Evolutionary conservation across 2,329 filamentous ascomycete species (phyloP).

Genomic region (Clarireedia monteithiana): DNA sequence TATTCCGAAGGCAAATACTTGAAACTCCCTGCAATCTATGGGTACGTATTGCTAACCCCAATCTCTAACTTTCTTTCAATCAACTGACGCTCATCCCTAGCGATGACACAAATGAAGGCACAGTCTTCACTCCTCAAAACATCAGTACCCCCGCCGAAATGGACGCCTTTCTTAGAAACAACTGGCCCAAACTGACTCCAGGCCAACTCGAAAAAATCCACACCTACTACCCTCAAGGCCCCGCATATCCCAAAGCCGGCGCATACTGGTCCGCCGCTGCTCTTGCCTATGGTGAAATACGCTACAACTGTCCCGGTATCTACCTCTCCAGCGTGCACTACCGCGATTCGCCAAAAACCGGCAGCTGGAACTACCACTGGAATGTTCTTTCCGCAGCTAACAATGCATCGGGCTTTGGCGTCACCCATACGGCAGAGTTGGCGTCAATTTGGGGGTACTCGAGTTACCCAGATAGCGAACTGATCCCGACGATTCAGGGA

Average conservation of each 20-base stretch:
- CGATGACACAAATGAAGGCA: conserved; percentile 58
- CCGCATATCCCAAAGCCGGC: conserved; percentile 40
- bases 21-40: conserved; percentile 45
- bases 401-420: conserved; percentile 47
- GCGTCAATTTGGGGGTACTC: conserved; percentile 55
- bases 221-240: conserved; percentile 44
- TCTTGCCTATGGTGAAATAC: conserved; percentile 55
- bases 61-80: not conserved
- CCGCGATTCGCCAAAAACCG: conserved; percentile 16
- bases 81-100: conserved; percentile 19
- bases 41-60: conserved; percentile 11
- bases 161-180: conserved; percentile 47
- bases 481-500: conserved; percentile 46
- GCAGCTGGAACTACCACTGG: conserved; percentile 56
- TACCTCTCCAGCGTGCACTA: conserved; percentile 33
- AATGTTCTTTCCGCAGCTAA: conserved; percentile 52
- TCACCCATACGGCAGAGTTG: conserved; percentile 59
- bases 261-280: conserved; percentile 51
- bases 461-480: conserved; percentile 30
- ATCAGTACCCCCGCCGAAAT: conserved; percentile 40
- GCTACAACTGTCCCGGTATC: conserved; percentile 57
- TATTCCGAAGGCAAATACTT: conserved; percentile 44
- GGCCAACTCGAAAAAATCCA: conserved; percentile 45
- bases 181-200: conserved; percentile 48
- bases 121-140: conserved; percentile 46